These are phyloP conservation scores for Vitis hybrid DNA, from an alignment of 177 flowering plant genomes.

Conservation along the genomic window DNA sequence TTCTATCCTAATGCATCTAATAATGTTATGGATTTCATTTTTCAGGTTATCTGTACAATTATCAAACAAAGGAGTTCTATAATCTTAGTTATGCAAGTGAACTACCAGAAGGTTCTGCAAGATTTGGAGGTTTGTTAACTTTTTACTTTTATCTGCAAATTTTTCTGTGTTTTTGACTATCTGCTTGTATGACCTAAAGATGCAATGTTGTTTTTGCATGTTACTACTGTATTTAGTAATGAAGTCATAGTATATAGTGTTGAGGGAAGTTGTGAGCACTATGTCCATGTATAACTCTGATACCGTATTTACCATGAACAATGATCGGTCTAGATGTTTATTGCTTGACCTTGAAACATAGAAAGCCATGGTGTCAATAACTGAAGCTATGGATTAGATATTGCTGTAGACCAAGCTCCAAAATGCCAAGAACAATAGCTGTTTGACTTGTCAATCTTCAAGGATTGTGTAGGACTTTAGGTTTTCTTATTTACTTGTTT, in stretches of 20 bases:
- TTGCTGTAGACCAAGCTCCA: no score
- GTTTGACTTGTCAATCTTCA: no score
- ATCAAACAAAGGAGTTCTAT: conserved; percentile 84
- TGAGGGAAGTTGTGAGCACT: background rate
- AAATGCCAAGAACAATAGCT: no score
- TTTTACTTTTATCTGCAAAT: background rate
- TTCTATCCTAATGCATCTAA: conserved; percentile 6
- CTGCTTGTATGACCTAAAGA: background rate
- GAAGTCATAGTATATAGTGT: background rate
- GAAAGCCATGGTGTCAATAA: no score
- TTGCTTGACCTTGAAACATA: no score
- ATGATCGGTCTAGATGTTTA: no score
- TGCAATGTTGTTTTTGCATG: no score
- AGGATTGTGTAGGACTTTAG: no score
- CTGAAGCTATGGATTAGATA: no score
- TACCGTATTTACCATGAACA: background rate
- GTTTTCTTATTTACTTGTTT: no score
- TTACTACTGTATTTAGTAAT: no score
- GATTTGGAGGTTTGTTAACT: conserved; percentile 69
- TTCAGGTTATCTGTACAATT: conserved; percentile 91
- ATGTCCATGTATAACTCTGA: background rate
- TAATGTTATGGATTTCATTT: conserved; percentile 8
- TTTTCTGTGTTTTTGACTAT: background rate
- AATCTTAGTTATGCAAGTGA: conserved; percentile 85
- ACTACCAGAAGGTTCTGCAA: conserved; percentile 63